Evolutionary conservation across 1,284 basidiomycete genomes (phyloP), one percentile per base, ranked within the genome.

Genomic region (Mycosarcoma maydis): DNA sequence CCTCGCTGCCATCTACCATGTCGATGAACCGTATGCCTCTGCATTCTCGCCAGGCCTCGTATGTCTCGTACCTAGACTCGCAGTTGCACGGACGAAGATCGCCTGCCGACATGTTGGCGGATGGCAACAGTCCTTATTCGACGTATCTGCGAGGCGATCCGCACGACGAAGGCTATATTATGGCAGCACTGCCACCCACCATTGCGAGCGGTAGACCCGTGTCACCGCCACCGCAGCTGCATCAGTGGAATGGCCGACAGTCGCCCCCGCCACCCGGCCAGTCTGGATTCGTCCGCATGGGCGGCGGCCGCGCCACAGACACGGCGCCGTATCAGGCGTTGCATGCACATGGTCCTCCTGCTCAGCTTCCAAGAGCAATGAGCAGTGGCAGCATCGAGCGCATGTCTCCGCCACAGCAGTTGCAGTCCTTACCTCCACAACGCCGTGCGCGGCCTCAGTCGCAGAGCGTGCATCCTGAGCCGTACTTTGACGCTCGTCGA

Each of bases 101-200:
- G 51, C 58, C 69, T 0, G 69, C 64, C 4, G 64, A 72, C 32
- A 53, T 67, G 52, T 20, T 71, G 22, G 59, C 56, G 6, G 64
- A 72, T 36, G 48, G 41, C 26, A 66, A 57, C 49, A 51, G 62
- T 16, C 59, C 68, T 3, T 73, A 73, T 39, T 71, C 73, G 27
- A 66, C 61, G 3, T 73, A 75, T 39, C 29, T 77, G 23, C 47
- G 57, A 14, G 60, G 65, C 17, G 67, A 75, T 43, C 59, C 73
- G 27, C 60, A 74, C 41, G 75, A 79, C 41, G 75, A 77, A 13
- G 76, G 72, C 11, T 58, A 41, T 38, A 79, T 79, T 48, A 79
- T 77, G 76, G 71, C 74, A 10, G 71, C 73, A 2, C 30, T 77
- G 27, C 77, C 77, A 6, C 61, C 73, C 0, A 38, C 48, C 3